Conservation (phyloP, 31 red algal species). For the Asparagopsis taxiformis region DNA sequence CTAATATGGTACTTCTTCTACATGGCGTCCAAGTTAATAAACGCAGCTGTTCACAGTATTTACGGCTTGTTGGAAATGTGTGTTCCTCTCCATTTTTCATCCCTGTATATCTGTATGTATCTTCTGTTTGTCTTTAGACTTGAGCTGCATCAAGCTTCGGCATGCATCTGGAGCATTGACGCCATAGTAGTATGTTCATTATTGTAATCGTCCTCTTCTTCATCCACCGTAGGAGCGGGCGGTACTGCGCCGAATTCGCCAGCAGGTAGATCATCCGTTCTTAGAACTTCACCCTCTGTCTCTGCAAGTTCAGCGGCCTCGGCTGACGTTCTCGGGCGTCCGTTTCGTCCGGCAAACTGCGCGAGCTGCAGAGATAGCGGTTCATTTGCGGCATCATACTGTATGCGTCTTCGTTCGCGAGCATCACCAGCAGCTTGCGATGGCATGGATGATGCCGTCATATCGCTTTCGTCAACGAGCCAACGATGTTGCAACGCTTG, state of each 20-base stretch:
- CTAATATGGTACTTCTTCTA: too few species aligned
- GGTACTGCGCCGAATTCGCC: background rate
- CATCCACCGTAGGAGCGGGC: background rate
- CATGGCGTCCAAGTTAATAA: too few species aligned
- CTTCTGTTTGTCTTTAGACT: too few species aligned
- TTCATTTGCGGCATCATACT: conserved; percentile 34
- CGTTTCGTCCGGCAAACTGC: conserved; percentile 3
- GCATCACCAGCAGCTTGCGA: conserved; percentile 13
- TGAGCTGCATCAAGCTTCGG: too few species aligned
- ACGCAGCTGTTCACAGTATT: too few species aligned
- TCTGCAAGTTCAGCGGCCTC: conserved; percentile 5
- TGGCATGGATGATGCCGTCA: conserved; percentile 40
- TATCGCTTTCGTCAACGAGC: conserved; percentile 60
- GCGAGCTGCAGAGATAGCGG: conserved; percentile 45
- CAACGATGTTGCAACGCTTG: conserved; percentile 72
- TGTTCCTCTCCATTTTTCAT: too few species aligned
- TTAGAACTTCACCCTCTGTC: conserved; percentile 8
- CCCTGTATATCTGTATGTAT: too few species aligned
- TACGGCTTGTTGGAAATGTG: too few species aligned
- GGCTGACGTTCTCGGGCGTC: background rate
- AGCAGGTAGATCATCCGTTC: conserved; percentile 15
- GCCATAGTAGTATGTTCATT: too few species aligned
- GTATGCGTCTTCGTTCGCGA: conserved; percentile 4
- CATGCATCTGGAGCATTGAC: too few species aligned
- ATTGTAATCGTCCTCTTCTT: background rate